Evolutionary conservation across 352 stramenopile genomes (phyloP).

Genomic region (Phytophthora citricola): DNA sequence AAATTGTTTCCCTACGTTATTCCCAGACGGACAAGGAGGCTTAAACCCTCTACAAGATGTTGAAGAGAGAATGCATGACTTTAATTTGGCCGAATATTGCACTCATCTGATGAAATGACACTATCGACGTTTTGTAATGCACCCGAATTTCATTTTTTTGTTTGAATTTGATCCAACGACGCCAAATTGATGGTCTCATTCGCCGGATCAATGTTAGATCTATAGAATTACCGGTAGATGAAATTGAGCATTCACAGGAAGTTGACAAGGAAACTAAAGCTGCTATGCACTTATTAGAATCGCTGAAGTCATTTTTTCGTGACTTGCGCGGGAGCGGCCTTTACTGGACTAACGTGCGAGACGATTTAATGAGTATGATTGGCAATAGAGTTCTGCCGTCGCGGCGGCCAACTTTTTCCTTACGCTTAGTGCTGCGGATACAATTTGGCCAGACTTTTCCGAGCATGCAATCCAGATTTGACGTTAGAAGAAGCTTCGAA

Average conservation of each 20-base stretch:
- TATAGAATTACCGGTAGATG: no score
- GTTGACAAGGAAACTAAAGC: no score
- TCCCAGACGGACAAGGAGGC: background rate
- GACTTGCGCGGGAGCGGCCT: background rate
- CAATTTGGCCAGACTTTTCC: conserved; percentile 2
- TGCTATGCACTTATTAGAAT: background rate
- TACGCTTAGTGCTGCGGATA: conserved; percentile 1
- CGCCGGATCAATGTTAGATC: no score
- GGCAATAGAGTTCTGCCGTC: background rate
- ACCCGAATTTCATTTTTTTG: background rate
- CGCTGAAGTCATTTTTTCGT: conserved; percentile 1
- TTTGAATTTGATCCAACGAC: background rate
- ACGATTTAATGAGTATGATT: conserved; percentile 3
- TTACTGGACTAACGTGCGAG: background rate
- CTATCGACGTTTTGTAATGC: background rate
- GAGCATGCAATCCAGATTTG: conserved; percentile 1
- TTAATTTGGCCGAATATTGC: background rate
- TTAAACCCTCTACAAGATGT: background rate
- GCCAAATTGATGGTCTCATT: background rate
- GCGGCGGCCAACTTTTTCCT: background rate
- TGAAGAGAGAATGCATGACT: background rate
- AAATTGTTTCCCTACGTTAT: conserved; percentile 3
- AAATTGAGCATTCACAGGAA: no score
- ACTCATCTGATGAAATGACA: conserved; percentile 1
- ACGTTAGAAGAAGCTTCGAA: background rate